Base-by-base conservation (phyloP, 1,284 basidiomycete genomes). In the Ceratobasidium sp. region DNA sequence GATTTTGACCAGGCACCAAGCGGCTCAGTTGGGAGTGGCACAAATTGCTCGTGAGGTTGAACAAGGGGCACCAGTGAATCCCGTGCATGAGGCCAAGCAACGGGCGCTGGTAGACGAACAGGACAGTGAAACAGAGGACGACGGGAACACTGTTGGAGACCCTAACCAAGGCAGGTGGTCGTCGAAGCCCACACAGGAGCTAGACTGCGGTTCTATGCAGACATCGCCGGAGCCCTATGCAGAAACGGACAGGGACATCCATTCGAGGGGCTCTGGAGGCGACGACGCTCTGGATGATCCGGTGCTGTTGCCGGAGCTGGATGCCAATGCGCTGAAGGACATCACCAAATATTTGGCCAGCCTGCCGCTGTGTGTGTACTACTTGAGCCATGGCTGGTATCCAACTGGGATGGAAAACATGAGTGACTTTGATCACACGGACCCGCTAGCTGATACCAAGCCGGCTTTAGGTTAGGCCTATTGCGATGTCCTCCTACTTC, bases 341-440 rank as follows among this genome's bases (percentile, higher is more conserved):
- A 27, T 12, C 67, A 52, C 5, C 33, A n/a, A 44, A 41, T 46
- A 33, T 18, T n/a, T 52, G 27, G 10, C 44, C 8, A 12, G 16
- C 10, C 41, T 52, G 8, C 4, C 27, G 18, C 59, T 60, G 5
- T 65, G 52, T 14, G 59, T 30, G 6, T 74, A 74, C 35, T 52
- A 64, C n/a, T 41, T 65, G 23, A 50, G 27, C 18, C 71, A 59
- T 4, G 71, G 59, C 4, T 74, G 71, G 71, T 74, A 14, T 41
- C 71, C 64, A 35, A 74, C 71, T 2, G 60, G 59, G 18, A 62
- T 74, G 71, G 44, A 74, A n/a, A 27, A 52, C 27, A 60, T 74
- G 41, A 73, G 70, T 50, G 33, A 44, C 41, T 44, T 7, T 35
- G 16, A 27, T 14, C 5, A 7, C 41, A 14, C 10, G 14, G 20